Percentiles rank a stretch among this genome's conserved stretches.
phyloP scores from a whole-genome alignment of 805 yeast species.

The Saccharomycopsis schoenii region DNA sequence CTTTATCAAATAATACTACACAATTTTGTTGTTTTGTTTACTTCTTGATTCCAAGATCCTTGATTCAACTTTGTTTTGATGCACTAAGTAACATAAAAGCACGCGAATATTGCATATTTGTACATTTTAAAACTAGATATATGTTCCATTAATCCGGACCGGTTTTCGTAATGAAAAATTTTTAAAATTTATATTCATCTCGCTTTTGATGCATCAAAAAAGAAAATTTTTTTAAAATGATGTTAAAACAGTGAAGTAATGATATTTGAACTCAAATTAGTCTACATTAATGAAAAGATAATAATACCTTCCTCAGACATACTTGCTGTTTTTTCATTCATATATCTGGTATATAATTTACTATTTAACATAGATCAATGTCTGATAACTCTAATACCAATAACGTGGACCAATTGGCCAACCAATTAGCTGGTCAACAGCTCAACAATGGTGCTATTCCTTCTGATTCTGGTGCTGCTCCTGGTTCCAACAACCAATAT shows the following conservation, averaged over 20 bases:
- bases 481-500: slow-evolving; percentile 4
- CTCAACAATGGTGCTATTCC: neutral
- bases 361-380: neutral
- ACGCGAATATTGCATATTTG: neutral
- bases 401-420: slow-evolving; percentile 14
- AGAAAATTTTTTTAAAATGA: neutral
- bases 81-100: too few relatives aligned
- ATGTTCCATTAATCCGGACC: neutral
- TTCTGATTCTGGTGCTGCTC: neutral
- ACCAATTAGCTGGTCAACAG: slow-evolving; percentile 17
- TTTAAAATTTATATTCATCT: neutral
- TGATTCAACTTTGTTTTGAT: too few relatives aligned
- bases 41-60: too few relatives aligned
- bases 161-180: neutral
- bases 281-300: neutral
- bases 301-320: too few relatives aligned
- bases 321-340: neutral
- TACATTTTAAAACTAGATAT: neutral
- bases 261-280: neutral
- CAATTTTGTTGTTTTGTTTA: too few relatives aligned
- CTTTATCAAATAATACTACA: too few relatives aligned
- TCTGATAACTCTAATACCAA: slow-evolving; percentile 21
- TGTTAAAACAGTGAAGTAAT: too few relatives aligned
- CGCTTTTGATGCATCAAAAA: neutral
- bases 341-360: neutral